Evolutionary conservation across 2,329 filamentous ascomycete species (phyloP).

Genomic region (Colletotrichum salicis): DNA sequence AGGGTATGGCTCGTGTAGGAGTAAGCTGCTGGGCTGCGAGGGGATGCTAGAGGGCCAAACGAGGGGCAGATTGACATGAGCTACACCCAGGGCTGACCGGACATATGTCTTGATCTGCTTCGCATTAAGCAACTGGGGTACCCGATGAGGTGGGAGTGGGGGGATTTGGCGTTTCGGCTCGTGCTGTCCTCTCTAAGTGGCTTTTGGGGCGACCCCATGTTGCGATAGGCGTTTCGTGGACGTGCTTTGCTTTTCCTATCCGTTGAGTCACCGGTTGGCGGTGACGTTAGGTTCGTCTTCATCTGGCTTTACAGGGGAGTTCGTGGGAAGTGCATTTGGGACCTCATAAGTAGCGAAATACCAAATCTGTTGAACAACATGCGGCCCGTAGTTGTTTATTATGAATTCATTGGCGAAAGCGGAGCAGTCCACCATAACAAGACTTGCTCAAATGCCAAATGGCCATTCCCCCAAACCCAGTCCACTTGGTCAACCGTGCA

Average conservation of each 20-base stretch:
- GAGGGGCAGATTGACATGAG: not conserved
- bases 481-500: slow-evolving; percentile 9
- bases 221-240: slow-evolving; percentile 34
- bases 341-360: slow-evolving; percentile 32
- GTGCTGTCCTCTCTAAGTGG: slow-evolving; percentile 28
- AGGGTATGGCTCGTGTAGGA: slow-evolving; percentile 2
- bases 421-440: slow-evolving; percentile 22
- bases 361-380: slow-evolving; percentile 28
- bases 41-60: slow-evolving; percentile 2
- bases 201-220: slow-evolving; percentile 28
- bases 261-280: not conserved
- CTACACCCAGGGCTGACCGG: slow-evolving; percentile 6
- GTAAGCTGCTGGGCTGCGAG: slow-evolving; percentile 14
- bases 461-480: not conserved
- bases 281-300: slow-evolving; percentile 31
- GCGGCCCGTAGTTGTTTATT: slow-evolving; percentile 7
- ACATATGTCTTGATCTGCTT: slow-evolving; percentile 15
- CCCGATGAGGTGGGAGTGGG: slow-evolving; percentile 25
- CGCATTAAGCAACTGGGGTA: slow-evolving; percentile 32
- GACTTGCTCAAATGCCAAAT: not conserved
- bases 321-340: slow-evolving; percentile 32
- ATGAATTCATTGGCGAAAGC: slow-evolving; percentile 16
- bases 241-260: slow-evolving; percentile 13
- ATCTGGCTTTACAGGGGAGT: slow-evolving; percentile 35
- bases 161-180: slow-evolving; percentile 34